Conservation (phyloP, 192 early-diverging fungal species). For the Coemansia sp. region DNA sequence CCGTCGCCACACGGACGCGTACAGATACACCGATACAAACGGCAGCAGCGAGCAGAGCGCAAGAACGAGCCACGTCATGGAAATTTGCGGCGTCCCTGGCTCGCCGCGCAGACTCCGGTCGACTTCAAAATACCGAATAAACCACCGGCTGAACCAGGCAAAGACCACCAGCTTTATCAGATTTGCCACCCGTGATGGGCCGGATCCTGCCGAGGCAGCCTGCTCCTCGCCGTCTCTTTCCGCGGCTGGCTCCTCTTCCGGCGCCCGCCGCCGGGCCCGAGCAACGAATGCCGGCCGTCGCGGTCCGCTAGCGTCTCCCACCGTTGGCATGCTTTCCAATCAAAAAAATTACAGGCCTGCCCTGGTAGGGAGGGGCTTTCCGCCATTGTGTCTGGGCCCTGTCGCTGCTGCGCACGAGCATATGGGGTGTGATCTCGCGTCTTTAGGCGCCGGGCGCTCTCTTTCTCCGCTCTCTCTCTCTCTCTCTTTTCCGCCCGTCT, state of each 20-base stretch:
- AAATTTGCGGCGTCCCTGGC: conserved; percentile 28
- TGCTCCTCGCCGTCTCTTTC: not conserved
- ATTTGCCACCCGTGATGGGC: conserved; percentile 11
- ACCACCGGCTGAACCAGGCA: conserved; percentile 20
- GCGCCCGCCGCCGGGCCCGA: conserved; percentile 12
- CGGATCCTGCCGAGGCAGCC: not conserved
- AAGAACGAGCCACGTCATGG: conserved; percentile 23
- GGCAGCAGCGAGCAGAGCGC: conserved; percentile 19
- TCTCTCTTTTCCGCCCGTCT: not conserved
- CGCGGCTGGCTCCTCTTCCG: not conserved
- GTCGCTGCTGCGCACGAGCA: not conserved
- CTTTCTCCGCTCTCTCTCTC: not conserved
- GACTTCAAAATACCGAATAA: conserved; percentile 35
- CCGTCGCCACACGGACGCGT: conserved; percentile 40
- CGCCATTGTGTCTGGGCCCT: not conserved
- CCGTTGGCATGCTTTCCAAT: not conserved
- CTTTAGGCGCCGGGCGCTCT: too few relatives aligned
- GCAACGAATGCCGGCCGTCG: conserved; percentile 14
- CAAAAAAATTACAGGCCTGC: not conserved
- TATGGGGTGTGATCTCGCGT: not conserved
- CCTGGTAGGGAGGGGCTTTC: not conserved
- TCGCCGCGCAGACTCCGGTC: conserved; percentile 38
- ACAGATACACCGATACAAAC: conserved; percentile 34
- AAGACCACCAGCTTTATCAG: conserved; percentile 16
- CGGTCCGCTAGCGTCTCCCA: conserved; percentile 6